Evolutionary conservation across 306 rosid genomes (phyloP), one percentile per base, ranked within the genome.

Genomic region (Castanospermum australe): DNA sequence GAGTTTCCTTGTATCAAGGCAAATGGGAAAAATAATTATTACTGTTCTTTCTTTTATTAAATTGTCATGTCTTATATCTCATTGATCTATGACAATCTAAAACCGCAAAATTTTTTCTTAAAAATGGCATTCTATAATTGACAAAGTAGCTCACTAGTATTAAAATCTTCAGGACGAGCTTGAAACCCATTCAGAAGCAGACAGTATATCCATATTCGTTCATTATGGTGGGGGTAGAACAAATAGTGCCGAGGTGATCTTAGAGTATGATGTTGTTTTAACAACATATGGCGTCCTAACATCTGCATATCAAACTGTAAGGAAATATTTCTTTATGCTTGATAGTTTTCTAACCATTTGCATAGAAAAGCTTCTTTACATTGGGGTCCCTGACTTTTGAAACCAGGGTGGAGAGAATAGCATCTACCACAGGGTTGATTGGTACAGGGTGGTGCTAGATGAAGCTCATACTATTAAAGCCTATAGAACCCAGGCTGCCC

Each of bases 381-480:
- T 36, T 47, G 56, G 13, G 67, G 17, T 41, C 52, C 35, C 48
- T 69, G 14, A 18, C 21, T 60, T 64, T 56, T 79, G 13, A 57
- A 73, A 63, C 85, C 89, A 91, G 98, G 91, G 87, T 48, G 72
- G 79, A 59, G 94, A 82, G 78, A 33, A 76, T 18, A 92, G 98
- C 81, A 86, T 94, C 80, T 94, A 89, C 84, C 89, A 94, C 83
- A 85, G 41, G 81, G 86, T 94, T 51, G 83, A 83, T 55, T 94
- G 97, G 98, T 80, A 84, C 71, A 92, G 98, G 84, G 96, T 93
- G 77, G 98, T 94, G 79, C 87, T 94, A 47, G 98, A 94, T 17
- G 98, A 94, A 92, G 98, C 98, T 77, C 98, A 94, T 77, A 83
- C 85, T 45, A 94, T 94, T 21, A 92, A 94, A 81, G 79, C 92